phyloP scores from a whole-genome alignment of 169 alveolate genomes.

The Cryptosporidium meleagridis region DNA sequence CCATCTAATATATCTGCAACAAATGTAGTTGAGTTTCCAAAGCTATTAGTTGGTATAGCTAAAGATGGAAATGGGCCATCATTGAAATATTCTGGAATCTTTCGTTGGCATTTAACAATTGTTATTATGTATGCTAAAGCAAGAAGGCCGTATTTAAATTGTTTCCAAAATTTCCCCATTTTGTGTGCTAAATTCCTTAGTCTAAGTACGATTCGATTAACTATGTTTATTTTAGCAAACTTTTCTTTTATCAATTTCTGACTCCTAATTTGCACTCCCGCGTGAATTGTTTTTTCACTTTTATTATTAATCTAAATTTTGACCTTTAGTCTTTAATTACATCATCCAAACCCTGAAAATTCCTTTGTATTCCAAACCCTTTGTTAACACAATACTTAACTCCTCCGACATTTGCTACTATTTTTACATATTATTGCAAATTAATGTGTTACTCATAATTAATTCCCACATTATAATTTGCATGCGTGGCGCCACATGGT shows the following conservation, averaged over 20 bases:
- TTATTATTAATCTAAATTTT: background rate
- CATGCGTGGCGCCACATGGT: background rate
- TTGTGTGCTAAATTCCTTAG: background rate
- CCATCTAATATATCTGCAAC: slow-evolving; percentile 58
- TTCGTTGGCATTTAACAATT: background rate
- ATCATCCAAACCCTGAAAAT: slow-evolving; percentile 5
- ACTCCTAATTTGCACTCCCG: slow-evolving; percentile 1
- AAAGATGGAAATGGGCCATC: slow-evolving; percentile 65
- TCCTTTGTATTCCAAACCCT: background rate
- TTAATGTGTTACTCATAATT: background rate
- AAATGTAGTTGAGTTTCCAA: slow-evolving; percentile 11
- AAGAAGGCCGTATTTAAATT: background rate
- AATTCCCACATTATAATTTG: slow-evolving; percentile 9
- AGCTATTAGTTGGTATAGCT: slow-evolving; percentile 22
- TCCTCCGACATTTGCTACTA: slow-evolving; percentile 7
- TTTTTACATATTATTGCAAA: slow-evolving; percentile 30
- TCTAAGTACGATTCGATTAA: background rate
- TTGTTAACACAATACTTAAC: background rate
- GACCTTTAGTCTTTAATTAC: background rate
- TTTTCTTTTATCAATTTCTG: background rate
- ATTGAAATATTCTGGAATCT: slow-evolving; percentile 36
- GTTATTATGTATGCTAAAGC: background rate
- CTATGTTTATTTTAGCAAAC: background rate
- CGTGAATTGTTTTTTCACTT: background rate
- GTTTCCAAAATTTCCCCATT: background rate